A percentile compares a stretch with the other conserved stretches of the same genome.
Conservation (phyloP, 108 stramenopile species). For the Cylindrotheca closterium region DNA sequence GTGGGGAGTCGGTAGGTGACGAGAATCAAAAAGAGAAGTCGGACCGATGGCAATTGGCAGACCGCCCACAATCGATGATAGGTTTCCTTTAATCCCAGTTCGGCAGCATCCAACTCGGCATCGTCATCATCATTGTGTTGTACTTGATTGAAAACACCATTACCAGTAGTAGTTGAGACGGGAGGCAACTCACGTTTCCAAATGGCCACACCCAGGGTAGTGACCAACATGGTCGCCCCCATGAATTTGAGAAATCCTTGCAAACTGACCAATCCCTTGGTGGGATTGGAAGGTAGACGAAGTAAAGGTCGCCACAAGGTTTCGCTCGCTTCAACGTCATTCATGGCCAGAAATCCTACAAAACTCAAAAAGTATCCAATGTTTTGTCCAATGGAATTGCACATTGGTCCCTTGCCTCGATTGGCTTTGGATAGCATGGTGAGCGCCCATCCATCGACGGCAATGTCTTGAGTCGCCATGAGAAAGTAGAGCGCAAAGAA, state of each 20-base stretch:
- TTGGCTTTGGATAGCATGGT: constrained; percentile 96
- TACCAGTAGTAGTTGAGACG: constrained; percentile 11
- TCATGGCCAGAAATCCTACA: constrained; percentile 96
- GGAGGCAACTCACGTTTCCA: constrained; percentile 71
- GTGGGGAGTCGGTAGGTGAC: constrained; percentile 87
- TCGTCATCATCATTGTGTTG: constrained; percentile 47
- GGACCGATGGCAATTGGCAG: constrained; percentile 87
- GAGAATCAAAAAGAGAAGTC: constrained; percentile 78
- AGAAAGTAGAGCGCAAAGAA: constrained; percentile 96
- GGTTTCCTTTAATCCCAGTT: constrained; percentile 79
- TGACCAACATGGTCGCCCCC: constrained; percentile 90
- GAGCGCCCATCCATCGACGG: constrained; percentile 99
- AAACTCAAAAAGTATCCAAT: constrained; percentile 94
- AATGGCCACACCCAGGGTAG: constrained; percentile 87
- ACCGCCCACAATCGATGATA: constrained; percentile 85
- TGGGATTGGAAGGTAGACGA: constrained; percentile 56
- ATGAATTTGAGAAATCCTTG: constrained; percentile 90
- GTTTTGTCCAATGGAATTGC: constrained; percentile 97
- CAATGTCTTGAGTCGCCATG: constrained; percentile 99
- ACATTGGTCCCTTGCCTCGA: constrained; percentile 92
- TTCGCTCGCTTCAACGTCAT: constrained; percentile 89
- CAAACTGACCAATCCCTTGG: constrained; percentile 75
- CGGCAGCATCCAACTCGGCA: constrained; percentile 82
- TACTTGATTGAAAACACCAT: constrained; percentile 4
- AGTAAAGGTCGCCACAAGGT: constrained; percentile 74